A percentile compares a stretch with the other conserved stretches of the same genome.
Evolutionary conservation across 441 rosid species (phyloP).

Genomic region (Erodium moschatum): DNA sequence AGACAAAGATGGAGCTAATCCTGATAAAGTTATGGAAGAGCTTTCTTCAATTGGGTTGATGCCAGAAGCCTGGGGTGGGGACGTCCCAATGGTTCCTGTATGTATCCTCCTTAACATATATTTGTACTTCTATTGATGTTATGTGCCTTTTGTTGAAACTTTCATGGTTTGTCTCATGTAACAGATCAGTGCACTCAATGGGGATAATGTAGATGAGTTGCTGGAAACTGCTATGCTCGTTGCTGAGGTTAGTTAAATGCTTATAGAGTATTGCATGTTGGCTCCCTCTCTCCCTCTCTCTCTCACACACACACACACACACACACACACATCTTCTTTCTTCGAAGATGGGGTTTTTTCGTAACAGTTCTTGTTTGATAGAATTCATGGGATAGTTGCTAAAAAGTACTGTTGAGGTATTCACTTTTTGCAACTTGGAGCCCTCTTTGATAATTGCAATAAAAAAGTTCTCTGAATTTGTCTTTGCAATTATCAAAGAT

Average conservation of each 20-base stretch:
- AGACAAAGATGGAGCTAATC: constrained; percentile 94
- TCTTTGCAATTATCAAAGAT: no score
- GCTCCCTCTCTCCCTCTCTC: no score
- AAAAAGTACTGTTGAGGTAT: no score
- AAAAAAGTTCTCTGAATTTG: no score
- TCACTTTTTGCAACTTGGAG: no score
- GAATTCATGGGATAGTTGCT: not conserved
- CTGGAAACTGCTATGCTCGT: constrained; percentile 95
- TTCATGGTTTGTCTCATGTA: constrained; percentile 21
- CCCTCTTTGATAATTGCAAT: no score
- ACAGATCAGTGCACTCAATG: constrained; percentile 97
- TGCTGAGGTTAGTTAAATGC: constrained; percentile 67
- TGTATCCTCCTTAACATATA: constrained; percentile 16
- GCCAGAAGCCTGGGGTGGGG: constrained; percentile 99
- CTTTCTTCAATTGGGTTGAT: constrained; percentile 88
- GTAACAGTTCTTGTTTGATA: not conserved
- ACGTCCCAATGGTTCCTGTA: constrained; percentile 94
- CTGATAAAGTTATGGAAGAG: constrained; percentile 92
- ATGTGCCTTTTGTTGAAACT: constrained; percentile 19
- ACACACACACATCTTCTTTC: not conserved
- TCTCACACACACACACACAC: no score
- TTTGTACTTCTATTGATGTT: constrained; percentile 20
- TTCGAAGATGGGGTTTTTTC: not conserved
- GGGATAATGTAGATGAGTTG: constrained; percentile 70
- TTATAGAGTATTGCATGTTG: not conserved